phyloP scores from a whole-genome alignment of 768 basidiomycete genomes.

The Rhodotorula paludigena region DNA sequence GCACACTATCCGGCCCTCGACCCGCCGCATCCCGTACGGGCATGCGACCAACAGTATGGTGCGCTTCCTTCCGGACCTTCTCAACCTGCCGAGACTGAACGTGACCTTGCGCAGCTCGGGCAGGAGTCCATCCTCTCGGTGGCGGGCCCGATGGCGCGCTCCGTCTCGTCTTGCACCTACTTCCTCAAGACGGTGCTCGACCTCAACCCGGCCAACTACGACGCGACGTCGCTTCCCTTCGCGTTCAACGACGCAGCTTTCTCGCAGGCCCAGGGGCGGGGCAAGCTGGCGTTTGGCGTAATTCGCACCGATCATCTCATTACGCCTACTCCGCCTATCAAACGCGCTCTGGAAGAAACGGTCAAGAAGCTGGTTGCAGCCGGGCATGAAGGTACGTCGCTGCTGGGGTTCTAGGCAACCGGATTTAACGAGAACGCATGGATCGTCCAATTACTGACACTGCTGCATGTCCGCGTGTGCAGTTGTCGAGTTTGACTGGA shows the following conservation, averaged over 20 bases:
- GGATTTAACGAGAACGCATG: no score
- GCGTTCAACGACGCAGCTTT: background rate
- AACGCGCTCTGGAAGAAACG: constrained; percentile 57
- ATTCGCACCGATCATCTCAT: constrained; percentile 62
- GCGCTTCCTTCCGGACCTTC: constrained; percentile 47
- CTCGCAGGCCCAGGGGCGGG: constrained; percentile 21
- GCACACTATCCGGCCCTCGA: constrained; percentile 46
- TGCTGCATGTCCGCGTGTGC: background rate
- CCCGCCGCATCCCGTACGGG: constrained; percentile 24
- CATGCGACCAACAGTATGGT: constrained; percentile 51
- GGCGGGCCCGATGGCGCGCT: constrained; percentile 15
- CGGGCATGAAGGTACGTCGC: constrained; percentile 59
- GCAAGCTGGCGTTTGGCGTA: constrained; percentile 56
- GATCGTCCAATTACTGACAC: no score
- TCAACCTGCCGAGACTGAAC: background rate
- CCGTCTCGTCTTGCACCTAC: constrained; percentile 10
- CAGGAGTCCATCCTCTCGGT: constrained; percentile 1
- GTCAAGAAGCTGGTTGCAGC: constrained; percentile 56
- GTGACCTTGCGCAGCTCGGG: background rate
- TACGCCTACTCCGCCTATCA: constrained; percentile 62
- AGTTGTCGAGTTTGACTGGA: constrained; percentile 9
- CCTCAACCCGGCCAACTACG: constrained; percentile 63
- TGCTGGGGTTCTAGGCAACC: background rate
- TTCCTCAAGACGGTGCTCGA: background rate
- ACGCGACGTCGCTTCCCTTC: background rate